phyloP scores from a whole-genome alignment of 2,329 filamentous ascomycete species.

The Tolypocladium pustulatum region DNA sequence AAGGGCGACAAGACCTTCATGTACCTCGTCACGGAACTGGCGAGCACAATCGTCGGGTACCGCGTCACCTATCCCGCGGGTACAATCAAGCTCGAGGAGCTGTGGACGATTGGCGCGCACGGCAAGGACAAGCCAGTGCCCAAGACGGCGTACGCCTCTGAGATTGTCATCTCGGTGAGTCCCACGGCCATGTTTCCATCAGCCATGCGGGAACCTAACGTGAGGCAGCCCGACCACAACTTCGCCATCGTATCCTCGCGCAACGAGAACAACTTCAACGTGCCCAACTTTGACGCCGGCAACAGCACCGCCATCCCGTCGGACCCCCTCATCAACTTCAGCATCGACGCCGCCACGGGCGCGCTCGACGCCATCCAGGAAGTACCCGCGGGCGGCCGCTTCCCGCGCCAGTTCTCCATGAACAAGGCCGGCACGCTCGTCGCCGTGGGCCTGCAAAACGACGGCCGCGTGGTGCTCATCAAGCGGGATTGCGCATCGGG shows the following conservation, averaged over 20 bases:
- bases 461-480: constrained; percentile 50
- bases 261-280: constrained; percentile 43
- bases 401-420: constrained; percentile 57
- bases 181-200: not conserved
- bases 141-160: constrained; percentile 35
- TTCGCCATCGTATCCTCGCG: constrained; percentile 62
- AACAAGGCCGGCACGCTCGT: constrained; percentile 54
- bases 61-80: constrained; percentile 38
- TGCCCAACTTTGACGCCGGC: constrained; percentile 31
- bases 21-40: constrained; percentile 52
- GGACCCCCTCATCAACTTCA: constrained; percentile 55
- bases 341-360: constrained; percentile 43
- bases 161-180: constrained; percentile 49
- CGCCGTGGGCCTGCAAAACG: constrained; percentile 55
- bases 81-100: constrained; percentile 31
- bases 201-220: not conserved
- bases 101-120: constrained; percentile 38
- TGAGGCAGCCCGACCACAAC: constrained; percentile 40
- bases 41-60: constrained; percentile 46
- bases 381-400: constrained; percentile 51
- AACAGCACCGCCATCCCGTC: constrained; percentile 38
- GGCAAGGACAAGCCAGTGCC: constrained; percentile 31
- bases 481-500: constrained; percentile 49
- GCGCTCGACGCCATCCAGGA: constrained; percentile 44
- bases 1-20: constrained; percentile 36